These are phyloP conservation scores for Sordariomycetes sp. DNA, from an alignment of 2,329 filamentous ascomycete species.

Conservation along the genomic window DNA sequence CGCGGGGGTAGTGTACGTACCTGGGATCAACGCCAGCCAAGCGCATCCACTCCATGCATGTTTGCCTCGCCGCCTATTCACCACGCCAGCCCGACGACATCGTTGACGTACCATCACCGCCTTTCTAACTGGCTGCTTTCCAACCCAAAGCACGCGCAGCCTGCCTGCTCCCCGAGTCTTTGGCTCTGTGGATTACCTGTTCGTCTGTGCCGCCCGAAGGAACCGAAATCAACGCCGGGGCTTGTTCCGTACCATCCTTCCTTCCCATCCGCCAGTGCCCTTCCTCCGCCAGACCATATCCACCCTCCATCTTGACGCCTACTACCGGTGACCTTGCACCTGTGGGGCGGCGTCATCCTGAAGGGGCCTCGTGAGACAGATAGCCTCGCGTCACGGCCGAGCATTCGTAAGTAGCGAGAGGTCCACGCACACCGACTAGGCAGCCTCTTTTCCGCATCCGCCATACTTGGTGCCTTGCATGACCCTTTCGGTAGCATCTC, in stretches of 20 bases:
- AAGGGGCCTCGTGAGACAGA: neutral
- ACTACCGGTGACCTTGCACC: neutral
- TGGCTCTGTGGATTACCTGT: neutral
- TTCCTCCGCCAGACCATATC: neutral
- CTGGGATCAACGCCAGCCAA: neutral
- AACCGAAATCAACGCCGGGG: neutral
- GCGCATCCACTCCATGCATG: neutral
- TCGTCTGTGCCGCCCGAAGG: neutral
- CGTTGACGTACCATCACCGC: neutral
- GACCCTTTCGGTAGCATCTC: neutral
- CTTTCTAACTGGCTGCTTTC: neutral
- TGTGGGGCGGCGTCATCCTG: neutral
- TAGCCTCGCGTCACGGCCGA: conserved; percentile 1
- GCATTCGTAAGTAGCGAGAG: neutral
- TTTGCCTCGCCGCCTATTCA: neutral
- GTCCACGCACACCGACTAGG: neutral
- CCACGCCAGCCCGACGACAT: neutral
- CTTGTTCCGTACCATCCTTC: neutral
- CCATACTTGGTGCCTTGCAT: conserved; percentile 4
- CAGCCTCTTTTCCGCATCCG: neutral
- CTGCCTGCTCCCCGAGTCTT: neutral
- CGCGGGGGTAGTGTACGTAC: neutral
- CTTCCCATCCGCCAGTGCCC: neutral
- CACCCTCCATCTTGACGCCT: conserved; percentile 2
- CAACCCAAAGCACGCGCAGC: neutral